Conservation (phyloP, 768 basidiomycete species). For the Chalciporus piperatus region DNA sequence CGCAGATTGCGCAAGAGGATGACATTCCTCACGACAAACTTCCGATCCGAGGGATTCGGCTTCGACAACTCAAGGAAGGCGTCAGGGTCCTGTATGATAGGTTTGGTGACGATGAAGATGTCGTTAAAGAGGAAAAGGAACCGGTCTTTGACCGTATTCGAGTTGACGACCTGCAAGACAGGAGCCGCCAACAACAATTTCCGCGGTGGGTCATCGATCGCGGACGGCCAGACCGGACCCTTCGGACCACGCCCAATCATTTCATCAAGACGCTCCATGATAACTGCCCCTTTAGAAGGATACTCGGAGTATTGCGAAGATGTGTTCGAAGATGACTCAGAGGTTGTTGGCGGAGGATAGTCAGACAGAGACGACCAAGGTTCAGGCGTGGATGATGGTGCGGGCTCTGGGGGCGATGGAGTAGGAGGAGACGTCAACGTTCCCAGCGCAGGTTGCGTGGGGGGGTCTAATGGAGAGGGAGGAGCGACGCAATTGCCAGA, state of each 20-base stretch:
- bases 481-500: conserved; percentile 20
- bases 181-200: conserved; percentile 82
- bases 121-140: conserved; percentile 98
- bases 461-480: conserved; percentile 19
- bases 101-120: conserved; percentile 90
- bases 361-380: conserved; percentile 75
- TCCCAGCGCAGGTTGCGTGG: conserved; percentile 19
- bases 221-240: conserved; percentile 57
- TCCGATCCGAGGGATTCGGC: conserved; percentile 60
- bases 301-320: conserved; percentile 63
- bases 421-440: conserved; percentile 37
- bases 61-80: conserved; percentile 55
- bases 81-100: conserved; percentile 69
- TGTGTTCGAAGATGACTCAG: conserved; percentile 72
- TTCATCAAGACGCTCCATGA: conserved; percentile 72
- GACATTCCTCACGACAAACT: conserved; percentile 87
- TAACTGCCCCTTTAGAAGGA: conserved; percentile 45
- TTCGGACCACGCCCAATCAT: conserved; percentile 60
- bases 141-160: conserved; percentile 92
- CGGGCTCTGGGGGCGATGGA: conserved; percentile 52
- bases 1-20: conserved; percentile 71
- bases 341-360: conserved; percentile 66
- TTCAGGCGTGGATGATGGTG: conserved; percentile 68
- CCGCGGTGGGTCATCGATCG: conserved; percentile 82
- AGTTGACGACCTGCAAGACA: conserved; percentile 90